Conservation (phyloP, 441 rosid genomes). For the Croton laevigatus region DNA sequence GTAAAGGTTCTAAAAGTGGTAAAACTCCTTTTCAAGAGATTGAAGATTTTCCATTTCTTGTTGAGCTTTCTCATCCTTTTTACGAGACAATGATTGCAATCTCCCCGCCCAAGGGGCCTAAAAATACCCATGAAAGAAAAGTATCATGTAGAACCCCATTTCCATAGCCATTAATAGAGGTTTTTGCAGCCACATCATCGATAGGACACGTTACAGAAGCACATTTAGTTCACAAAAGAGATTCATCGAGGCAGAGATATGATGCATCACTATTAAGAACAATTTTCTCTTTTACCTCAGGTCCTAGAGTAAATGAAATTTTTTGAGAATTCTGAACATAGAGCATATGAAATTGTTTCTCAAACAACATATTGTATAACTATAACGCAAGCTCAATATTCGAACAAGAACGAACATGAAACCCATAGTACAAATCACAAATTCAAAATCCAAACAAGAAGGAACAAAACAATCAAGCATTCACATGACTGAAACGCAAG, state of each 20-base stretch:
- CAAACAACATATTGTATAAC: no score
- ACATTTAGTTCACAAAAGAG: slow-evolving; percentile 38
- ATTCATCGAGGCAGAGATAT: slow-evolving; percentile 62
- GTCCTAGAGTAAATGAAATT: slow-evolving; percentile 27
- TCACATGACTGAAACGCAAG: no score
- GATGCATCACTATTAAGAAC: slow-evolving; percentile 54
- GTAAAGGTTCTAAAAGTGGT: slow-evolving; percentile 70
- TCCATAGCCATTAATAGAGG: slow-evolving; percentile 33
- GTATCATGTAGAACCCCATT: slow-evolving; percentile 40
- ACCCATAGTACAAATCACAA: no score
- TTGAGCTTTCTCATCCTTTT: slow-evolving; percentile 63
- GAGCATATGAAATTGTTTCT: no score
- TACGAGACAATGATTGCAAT: slow-evolving; percentile 56
- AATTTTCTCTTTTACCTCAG: slow-evolving; percentile 57
- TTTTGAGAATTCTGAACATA: no score
- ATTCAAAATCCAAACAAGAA: no score
- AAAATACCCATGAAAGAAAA: slow-evolving; percentile 84
- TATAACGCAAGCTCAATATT: no score
- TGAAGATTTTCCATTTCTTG: slow-evolving; percentile 74
- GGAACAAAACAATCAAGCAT: no score
- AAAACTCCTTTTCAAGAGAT: slow-evolving; percentile 75
- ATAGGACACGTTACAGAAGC: slow-evolving; percentile 27
- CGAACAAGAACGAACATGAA: no score
- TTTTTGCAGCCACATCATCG: slow-evolving; percentile 30
- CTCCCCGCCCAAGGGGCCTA: slow-evolving; percentile 67